Evolutionary conservation across 768 basidiomycete species (phyloP).

Genomic region (Coprinopsis strossmayeri): DNA sequence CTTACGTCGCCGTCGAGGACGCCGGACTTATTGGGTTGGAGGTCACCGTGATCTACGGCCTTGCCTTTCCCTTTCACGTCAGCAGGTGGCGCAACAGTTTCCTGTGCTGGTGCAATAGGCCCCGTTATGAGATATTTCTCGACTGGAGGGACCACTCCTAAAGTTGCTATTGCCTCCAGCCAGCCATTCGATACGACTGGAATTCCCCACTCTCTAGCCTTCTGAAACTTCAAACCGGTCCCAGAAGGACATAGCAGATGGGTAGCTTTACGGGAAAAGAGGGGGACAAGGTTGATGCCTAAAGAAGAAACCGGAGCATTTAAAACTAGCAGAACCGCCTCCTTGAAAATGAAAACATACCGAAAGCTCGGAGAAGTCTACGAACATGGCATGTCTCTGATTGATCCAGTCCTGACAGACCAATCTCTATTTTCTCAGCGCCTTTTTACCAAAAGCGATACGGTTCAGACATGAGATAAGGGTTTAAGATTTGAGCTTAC

Average conservation of each 20-base stretch:
- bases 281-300: conserved; percentile 51
- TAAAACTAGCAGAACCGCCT: not conserved
- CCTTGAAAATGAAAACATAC: conserved; percentile 26
- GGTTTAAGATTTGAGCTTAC: conserved; percentile 27
- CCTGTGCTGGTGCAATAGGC: conserved; percentile 6
- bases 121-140: conserved; percentile 26
- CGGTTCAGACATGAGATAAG: not conserved
- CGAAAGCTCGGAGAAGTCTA: conserved; percentile 62
- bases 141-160: conserved; percentile 39
- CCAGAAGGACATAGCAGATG: conserved; percentile 76
- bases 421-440: conserved; percentile 50
- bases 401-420: conserved; percentile 71
- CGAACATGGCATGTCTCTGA: conserved; percentile 61
- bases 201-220: conserved; percentile 73
- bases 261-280: conserved; percentile 65
- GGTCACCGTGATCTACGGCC: conserved; percentile 16
- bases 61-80: conserved; percentile 25
- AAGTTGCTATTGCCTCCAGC: conserved; percentile 53
- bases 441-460: conserved; percentile 31
- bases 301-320: conserved; percentile 1
- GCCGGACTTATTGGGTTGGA: no score
- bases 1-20: conserved; percentile 17
- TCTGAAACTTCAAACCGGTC: conserved; percentile 68
- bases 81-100: conserved; percentile 9
- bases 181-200: conserved; percentile 68